phyloP scores from a whole-genome alignment of 257 asterid genomes.

The Haberlea rhodopensis region DNA sequence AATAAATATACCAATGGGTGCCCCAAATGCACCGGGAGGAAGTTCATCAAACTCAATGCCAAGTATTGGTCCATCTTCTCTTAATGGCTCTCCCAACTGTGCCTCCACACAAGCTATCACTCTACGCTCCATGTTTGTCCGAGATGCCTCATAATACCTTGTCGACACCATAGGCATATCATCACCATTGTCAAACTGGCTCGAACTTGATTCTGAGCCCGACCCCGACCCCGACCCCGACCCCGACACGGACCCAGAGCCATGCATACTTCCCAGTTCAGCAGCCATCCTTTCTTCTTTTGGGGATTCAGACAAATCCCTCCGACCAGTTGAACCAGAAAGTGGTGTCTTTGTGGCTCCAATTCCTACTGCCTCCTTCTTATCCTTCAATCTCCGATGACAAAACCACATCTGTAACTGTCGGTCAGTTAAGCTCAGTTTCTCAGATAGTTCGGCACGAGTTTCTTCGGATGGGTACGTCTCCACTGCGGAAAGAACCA shows the following conservation, averaged over 20 bases:
- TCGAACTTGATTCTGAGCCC: conserved; percentile 75
- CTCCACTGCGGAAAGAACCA: conserved; percentile 63
- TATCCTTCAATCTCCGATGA: conserved; percentile 92
- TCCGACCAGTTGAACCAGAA: conserved; percentile 44
- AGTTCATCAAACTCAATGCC: conserved; percentile 93
- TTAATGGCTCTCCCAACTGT: conserved; percentile 85
- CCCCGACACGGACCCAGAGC: conserved; percentile 39
- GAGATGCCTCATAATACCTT: conserved; percentile 70
- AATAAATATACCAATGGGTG: conserved; percentile 73
- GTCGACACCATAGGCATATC: conserved; percentile 44
- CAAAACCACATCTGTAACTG: conserved; percentile 99
- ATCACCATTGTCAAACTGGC: conserved; percentile 71
- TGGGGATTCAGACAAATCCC: conserved; percentile 47
- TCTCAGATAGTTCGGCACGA: conserved; percentile 71
- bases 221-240: too few species aligned
- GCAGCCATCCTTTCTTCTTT: conserved; percentile 49
- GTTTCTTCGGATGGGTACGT: conserved; percentile 87
- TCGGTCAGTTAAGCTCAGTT: conserved; percentile 75
- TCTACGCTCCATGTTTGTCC: conserved; percentile 63
- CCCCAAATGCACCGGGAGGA: conserved; percentile 98
- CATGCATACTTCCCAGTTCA: conserved; percentile 54
- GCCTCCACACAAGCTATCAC: conserved; percentile 86
- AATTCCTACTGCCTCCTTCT: conserved; percentile 72
- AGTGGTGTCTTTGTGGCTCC: conserved; percentile 55
- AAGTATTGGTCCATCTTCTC: conserved; percentile 84